phyloP scores from a whole-genome alignment of 495 filamentous ascomycete genomes.

The Amniculicola lignicola region DNA sequence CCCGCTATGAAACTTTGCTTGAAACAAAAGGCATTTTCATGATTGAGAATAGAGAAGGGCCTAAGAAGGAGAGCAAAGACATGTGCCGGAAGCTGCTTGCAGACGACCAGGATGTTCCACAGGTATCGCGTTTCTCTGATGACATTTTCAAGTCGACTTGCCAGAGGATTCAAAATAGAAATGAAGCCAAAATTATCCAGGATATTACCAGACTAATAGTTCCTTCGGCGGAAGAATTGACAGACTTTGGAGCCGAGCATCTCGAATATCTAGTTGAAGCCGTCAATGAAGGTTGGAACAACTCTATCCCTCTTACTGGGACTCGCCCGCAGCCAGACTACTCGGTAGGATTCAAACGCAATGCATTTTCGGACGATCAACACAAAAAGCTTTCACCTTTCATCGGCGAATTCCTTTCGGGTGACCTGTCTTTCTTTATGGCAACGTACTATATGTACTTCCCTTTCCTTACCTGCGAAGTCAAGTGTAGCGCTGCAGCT shows the following conservation, averaged over 20 bases:
- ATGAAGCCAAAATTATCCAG: conserved; percentile 29
- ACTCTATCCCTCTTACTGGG: conserved; percentile 23
- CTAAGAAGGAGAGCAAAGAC: conserved; percentile 18
- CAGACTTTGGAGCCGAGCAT: conserved; percentile 15
- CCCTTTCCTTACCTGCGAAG: conserved; percentile 44
- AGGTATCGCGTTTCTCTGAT: conserved; percentile 27
- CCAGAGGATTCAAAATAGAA: conserved; percentile 14
- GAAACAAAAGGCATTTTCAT: conserved; percentile 22
- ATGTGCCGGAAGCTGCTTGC: conserved; percentile 24
- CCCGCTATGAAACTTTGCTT: conserved; percentile 26
- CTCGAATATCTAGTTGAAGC: conserved; percentile 27
- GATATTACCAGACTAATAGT: conserved; percentile 30
- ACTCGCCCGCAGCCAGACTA: conserved; percentile 36
- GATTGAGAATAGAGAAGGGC: conserved; percentile 9
- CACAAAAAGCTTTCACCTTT: conserved; percentile 8
- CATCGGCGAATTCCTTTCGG: conserved; percentile 9
- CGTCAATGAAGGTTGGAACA: conserved; percentile 33
- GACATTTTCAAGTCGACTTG: conserved; percentile 24
- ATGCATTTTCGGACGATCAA: conserved; percentile 25
- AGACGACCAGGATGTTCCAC: conserved; percentile 11
- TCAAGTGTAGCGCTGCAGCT: conserved; percentile 41
- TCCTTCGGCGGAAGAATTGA: conserved; percentile 26
- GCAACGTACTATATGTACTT: conserved; percentile 42
- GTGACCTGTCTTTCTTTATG: conserved; percentile 18
- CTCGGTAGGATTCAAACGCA: conserved; percentile 28